These are phyloP conservation scores for Penstemon newberryi DNA, from an alignment of 257 asterid species.

Conservation along the genomic window DNA sequence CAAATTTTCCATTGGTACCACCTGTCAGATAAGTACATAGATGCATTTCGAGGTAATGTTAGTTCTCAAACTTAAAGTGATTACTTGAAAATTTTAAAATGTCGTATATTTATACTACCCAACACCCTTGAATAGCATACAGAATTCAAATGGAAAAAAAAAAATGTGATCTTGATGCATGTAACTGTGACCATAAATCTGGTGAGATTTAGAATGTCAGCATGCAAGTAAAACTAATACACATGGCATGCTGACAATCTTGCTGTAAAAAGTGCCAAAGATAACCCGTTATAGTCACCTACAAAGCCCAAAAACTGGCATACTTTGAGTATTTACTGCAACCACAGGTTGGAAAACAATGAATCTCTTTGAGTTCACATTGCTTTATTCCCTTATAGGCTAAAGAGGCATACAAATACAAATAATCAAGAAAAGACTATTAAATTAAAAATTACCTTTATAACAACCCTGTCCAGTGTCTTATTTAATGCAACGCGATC, in stretches of 20 bases:
- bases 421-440: conserved; percentile 6
- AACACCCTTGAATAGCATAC: neutral
- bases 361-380: neutral
- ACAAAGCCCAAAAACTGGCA: too few relatives aligned
- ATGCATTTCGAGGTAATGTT: conserved; percentile 17
- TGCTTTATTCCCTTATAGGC: conserved; percentile 1
- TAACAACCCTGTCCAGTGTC: conserved; percentile 76
- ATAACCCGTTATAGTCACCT: too few relatives aligned
- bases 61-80: conserved; percentile 19
- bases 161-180: neutral
- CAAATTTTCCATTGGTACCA: conserved; percentile 85
- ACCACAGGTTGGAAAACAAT: conserved; percentile 11
- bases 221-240: neutral
- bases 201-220: neutral
- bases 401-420: conserved; percentile 13
- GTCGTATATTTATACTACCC: neutral
- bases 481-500: conserved; percentile 58
- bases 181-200: neutral
- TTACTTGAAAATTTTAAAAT: neutral
- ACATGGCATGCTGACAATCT: conserved; percentile 10
- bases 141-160: neutral
- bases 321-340: neutral
- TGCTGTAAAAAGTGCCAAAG: neutral
- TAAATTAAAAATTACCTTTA: conserved; percentile 56
- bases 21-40: conserved; percentile 45